Conservation (phyloP, 306 rosid genomes). For the Gleditsia sinensis region DNA sequence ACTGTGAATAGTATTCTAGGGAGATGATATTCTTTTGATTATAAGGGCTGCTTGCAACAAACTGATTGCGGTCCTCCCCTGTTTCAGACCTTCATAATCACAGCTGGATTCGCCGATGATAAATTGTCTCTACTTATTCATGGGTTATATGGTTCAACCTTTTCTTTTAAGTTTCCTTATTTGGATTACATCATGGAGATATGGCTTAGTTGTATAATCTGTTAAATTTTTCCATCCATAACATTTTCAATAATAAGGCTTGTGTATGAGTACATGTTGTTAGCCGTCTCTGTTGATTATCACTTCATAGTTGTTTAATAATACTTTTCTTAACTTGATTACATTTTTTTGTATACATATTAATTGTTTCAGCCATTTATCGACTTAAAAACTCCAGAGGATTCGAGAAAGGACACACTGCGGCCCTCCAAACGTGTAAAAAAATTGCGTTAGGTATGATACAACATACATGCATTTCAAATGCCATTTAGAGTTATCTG, state of each 20-base stretch:
- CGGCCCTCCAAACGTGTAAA: constrained; percentile 70
- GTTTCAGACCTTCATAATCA: not conserved
- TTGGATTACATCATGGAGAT: constrained; percentile 5
- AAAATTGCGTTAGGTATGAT: constrained; percentile 58
- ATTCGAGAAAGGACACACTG: constrained; percentile 66
- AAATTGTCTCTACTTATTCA: not conserved
- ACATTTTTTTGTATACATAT: constrained; percentile 3
- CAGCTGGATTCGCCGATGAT: not conserved
- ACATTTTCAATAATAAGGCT: not conserved
- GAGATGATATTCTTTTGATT: not conserved
- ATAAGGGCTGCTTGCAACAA: too few species aligned
- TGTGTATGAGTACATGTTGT: not conserved
- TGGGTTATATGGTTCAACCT: not conserved
- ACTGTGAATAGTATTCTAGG: not conserved
- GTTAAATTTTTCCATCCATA: not conserved
- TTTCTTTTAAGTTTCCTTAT: not conserved
- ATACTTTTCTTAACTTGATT: constrained; percentile 26
- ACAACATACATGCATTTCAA: not conserved
- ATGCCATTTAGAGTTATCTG: not conserved
- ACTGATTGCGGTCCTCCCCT: not conserved
- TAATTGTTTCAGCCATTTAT: constrained; percentile 78
- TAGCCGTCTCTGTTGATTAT: not conserved
- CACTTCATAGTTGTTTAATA: not conserved
- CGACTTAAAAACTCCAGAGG: constrained; percentile 67
- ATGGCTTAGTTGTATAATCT: not conserved